Conservation (phyloP, 441 rosid genomes). For the Populus hybrid region DNA sequence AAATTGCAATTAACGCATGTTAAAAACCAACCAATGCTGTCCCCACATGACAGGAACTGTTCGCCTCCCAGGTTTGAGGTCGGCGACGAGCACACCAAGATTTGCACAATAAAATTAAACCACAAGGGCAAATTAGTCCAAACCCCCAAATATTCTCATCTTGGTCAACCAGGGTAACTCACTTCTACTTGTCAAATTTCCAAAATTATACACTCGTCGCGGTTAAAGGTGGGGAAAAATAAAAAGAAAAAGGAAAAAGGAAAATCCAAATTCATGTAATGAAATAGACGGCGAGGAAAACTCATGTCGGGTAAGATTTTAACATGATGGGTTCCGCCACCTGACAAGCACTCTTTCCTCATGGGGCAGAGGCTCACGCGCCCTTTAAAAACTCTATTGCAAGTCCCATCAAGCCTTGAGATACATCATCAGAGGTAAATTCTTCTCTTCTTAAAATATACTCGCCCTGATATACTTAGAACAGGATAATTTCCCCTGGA, state of each 20-base stretch:
- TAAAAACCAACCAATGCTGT: background rate
- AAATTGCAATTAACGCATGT: background rate
- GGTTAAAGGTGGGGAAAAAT: background rate
- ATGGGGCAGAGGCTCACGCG: background rate
- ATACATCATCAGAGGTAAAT: too few species aligned
- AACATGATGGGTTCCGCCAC: constrained; percentile 13
- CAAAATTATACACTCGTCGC: background rate
- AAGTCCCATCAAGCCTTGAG: too few species aligned
- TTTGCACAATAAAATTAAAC: constrained; percentile 1
- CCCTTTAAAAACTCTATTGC: background rate
- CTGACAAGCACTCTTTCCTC: constrained; percentile 3
- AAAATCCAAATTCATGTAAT: background rate
- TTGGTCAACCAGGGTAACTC: constrained; percentile 12
- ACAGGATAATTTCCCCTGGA: too few species aligned
- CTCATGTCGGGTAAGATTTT: background rate
- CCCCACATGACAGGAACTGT: background rate
- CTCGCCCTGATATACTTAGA: too few species aligned
- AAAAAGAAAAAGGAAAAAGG: background rate
- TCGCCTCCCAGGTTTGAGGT: background rate
- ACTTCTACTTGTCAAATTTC: background rate
- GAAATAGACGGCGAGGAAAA: background rate
- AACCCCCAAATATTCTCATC: background rate
- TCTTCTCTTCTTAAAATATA: too few species aligned
- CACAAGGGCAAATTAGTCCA: constrained; percentile 11
- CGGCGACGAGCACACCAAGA: background rate